These are phyloP conservation scores for Ceratonia siliqua DNA, from an alignment of 306 rosid species.

Conservation along the genomic window DNA sequence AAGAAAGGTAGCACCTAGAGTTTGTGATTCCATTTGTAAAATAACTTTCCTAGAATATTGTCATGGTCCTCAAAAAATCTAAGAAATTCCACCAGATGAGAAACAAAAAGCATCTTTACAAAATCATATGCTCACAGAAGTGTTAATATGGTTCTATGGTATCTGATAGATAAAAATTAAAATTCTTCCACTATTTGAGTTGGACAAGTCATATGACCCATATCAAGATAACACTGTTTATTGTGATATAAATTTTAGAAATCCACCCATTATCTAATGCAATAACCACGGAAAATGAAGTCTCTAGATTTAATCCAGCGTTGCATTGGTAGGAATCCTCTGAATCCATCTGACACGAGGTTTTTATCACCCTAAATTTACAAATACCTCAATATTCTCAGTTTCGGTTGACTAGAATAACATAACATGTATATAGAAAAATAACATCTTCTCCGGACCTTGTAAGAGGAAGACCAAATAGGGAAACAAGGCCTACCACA, in stretches of 20 bases:
- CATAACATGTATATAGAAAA: not conserved
- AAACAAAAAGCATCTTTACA: not conserved
- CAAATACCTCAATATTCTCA: not conserved
- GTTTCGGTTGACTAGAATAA: not conserved
- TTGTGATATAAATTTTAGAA: not conserved
- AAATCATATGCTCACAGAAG: not conserved
- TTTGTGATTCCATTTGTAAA: not conserved
- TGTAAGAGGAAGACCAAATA: not conserved
- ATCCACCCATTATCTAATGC: conserved; percentile 8
- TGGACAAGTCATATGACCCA: not conserved
- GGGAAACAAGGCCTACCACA: conserved; percentile 46
- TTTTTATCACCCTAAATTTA: not conserved
- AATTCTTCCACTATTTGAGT: not conserved
- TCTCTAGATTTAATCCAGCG: not conserved
- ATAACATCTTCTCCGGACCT: not conserved
- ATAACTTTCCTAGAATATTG: not conserved
- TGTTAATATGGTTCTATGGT: not conserved
- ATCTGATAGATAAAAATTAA: not conserved
- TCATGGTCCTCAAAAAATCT: not conserved
- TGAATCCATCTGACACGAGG: not conserved
- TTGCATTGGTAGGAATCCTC: not conserved
- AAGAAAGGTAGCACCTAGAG: conserved; percentile 11
- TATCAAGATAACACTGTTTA: not conserved
- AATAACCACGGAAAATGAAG: not conserved
- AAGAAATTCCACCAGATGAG: not conserved